Conservation (phyloP, 2,329 filamentous ascomycete species). For the Fusarium succisae region DNA sequence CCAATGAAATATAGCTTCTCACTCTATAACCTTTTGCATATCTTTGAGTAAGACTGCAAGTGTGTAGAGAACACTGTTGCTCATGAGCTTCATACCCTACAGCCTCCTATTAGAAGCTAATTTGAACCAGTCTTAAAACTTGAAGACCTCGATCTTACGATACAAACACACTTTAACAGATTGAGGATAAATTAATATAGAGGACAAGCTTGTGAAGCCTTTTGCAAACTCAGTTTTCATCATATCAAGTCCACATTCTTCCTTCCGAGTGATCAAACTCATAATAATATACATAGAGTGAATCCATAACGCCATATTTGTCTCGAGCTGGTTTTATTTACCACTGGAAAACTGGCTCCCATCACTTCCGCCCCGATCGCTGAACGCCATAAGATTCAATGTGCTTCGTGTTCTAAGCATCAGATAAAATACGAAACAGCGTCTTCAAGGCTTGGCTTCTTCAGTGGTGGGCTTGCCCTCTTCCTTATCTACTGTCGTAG, state of each 20-base stretch:
- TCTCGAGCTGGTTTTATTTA: not conserved
- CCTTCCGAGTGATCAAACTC: not conserved
- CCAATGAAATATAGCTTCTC: not conserved
- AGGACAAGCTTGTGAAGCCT: too few species aligned
- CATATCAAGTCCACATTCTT: not conserved
- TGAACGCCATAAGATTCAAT: conserved; percentile 23
- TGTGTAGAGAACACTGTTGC: not conserved
- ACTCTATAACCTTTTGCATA: not conserved
- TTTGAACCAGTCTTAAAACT: not conserved
- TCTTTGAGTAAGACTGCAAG: not conserved
- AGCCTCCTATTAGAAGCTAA: not conserved
- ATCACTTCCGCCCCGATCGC: conserved; percentile 3
- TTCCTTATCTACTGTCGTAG: conserved; percentile 55
- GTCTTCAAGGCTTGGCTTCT: conserved; percentile 21
- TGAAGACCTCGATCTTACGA: not conserved
- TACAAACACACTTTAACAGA: not conserved
- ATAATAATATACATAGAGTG: not conserved
- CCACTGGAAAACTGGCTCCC: not conserved
- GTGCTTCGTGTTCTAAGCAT: not conserved
- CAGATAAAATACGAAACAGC: not conserved
- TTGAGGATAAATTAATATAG: not conserved
- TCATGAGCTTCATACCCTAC: not conserved
- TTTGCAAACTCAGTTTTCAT: not conserved
- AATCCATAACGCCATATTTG: conserved; percentile 19
- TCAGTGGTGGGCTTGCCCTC: conserved; percentile 25